Conservation (phyloP, 2,329 filamentous ascomycete genomes). For the Ophiosphaerella korrae region DNA sequence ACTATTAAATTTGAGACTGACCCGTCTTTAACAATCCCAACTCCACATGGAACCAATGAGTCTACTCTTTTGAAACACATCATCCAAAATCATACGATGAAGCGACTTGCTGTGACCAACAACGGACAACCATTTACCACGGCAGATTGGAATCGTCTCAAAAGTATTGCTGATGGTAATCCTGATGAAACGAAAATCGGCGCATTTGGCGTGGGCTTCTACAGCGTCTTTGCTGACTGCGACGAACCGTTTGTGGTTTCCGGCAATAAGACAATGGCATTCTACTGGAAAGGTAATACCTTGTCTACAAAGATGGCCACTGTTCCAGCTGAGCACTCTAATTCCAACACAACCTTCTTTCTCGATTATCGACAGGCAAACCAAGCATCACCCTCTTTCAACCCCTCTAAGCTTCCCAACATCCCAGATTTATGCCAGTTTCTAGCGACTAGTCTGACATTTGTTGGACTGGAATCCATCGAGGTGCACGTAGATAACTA, state of each 20-base stretch:
- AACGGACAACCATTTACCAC: constrained; percentile 86
- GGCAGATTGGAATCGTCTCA: constrained; percentile 91
- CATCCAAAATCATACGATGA: constrained; percentile 82
- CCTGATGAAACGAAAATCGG: constrained; percentile 99
- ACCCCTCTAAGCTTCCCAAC: constrained; percentile 76
- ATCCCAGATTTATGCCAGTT: constrained; percentile 89
- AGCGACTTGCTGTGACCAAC: constrained; percentile 88
- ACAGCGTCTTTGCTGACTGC: constrained; percentile 97
- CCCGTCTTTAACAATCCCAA: constrained; percentile 77
- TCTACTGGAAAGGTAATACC: constrained; percentile 99
- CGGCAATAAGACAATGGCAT: constrained; percentile 91
- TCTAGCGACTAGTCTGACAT: constrained; percentile 90
- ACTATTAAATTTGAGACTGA: constrained; percentile 90
- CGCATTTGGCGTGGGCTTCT: constrained; percentile 97
- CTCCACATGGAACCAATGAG: constrained; percentile 67
- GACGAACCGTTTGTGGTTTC: constrained; percentile 97
- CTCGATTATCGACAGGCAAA: constrained; percentile 90
- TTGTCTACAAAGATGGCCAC: constrained; percentile 88
- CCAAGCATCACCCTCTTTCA: constrained; percentile 42
- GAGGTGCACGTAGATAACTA: constrained; percentile 92
- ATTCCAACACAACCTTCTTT: constrained; percentile 83
- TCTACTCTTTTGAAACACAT: constrained; percentile 81
- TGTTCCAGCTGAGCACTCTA: constrained; percentile 69
- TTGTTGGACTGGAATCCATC: constrained; percentile 85
- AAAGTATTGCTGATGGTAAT: constrained; percentile 98